A percentile compares a stretch with the other conserved stretches of the same genome.
Conservation (phyloP, 345 rosid species). For the Chamaenerion angustifolium region DNA sequence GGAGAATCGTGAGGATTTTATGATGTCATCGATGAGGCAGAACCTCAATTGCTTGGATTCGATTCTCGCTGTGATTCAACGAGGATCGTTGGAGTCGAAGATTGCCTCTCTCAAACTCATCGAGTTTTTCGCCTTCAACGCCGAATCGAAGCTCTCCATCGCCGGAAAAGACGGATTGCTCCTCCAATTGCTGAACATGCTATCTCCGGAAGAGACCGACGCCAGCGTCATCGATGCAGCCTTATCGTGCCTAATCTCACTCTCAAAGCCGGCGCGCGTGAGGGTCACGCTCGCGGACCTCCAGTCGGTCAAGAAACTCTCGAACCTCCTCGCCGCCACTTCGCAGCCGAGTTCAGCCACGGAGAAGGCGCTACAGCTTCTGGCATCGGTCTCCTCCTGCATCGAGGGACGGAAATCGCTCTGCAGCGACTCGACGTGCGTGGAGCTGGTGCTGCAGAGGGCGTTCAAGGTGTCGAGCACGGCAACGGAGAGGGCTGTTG, state of each 20-base stretch:
- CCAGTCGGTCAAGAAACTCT: slow-evolving; percentile 21
- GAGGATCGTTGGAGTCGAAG: slow-evolving; percentile 31
- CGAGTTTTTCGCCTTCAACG: slow-evolving; percentile 39
- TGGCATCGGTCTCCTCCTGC: slow-evolving; percentile 42
- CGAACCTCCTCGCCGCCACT: slow-evolving; percentile 31
- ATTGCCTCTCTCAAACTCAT: slow-evolving; percentile 43
- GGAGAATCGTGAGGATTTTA: slow-evolving; percentile 22
- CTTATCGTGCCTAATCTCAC: slow-evolving; percentile 39
- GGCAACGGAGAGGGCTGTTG: slow-evolving; percentile 81
- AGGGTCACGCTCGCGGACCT: slow-evolving; percentile 28
- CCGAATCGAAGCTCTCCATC: slow-evolving; percentile 34
- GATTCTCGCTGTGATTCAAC: slow-evolving; percentile 32
- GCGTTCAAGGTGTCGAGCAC: slow-evolving; percentile 52
- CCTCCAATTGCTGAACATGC: slow-evolving; percentile 23
- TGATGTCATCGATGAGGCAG: slow-evolving; percentile 23
- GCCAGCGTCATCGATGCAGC: slow-evolving; percentile 35
- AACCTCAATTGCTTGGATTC: slow-evolving; percentile 23
- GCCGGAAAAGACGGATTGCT: slow-evolving; percentile 48
- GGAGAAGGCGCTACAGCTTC: slow-evolving; percentile 60
- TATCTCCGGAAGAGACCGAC: slow-evolving; percentile 31
- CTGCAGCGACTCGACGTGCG: slow-evolving; percentile 23
- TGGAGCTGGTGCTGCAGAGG: slow-evolving; percentile 53
- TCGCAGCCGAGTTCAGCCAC: slow-evolving; percentile 18
- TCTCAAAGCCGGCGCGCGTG: slow-evolving; percentile 40
- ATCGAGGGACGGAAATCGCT: slow-evolving; percentile 58